Evolutionary conservation across 805 yeast species (phyloP), one percentile per base, ranked within the genome.

Genomic region (Sugiyamaella mastotermitis): DNA sequence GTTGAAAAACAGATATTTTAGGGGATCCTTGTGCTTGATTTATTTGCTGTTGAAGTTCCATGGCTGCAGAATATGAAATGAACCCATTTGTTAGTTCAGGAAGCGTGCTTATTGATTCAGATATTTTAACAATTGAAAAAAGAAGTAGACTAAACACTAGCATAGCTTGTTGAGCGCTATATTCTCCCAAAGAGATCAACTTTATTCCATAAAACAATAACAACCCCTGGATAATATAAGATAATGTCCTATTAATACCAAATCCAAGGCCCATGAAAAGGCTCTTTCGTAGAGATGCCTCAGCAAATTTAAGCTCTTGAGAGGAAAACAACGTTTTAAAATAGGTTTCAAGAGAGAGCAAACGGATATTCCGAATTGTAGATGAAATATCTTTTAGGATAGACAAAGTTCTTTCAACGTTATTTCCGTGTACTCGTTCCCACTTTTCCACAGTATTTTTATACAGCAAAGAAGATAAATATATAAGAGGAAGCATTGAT

Each of bases 31-130:
- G n/a, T n/a, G n/a, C n/a, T n/a, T n/a, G n/a, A n/a, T n/a, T n/a
- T n/a, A n/a, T n/a, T n/a, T n/a, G n/a, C n/a, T n/a, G n/a, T n/a
- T n/a, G n/a, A n/a, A n/a, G n/a, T 15, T 27, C 30, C 18, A 13
- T 27, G 14, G 18, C 5, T 6, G 15, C 9, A 7, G 30, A 13
- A 11, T 17, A 7, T 17, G 9, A 11, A 14, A 27, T 27, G 41
- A 84, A 80, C 1, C 95, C 95, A 42, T 87, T 72, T 15, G 81
- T 72, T 3, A 87, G 70, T 43, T 80, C 83, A 0, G 97, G 95
- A n/a, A 88, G 62, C 41, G 79, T 76, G 11, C 69, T 58, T 29
- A 87, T 61, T 18, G 83, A 51, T 15, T 69, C 64, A 3, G 78
- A 70, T 13, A 90, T 74, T 10, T 78, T 74, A 35, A 78, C 69